Conservation (phyloP, 1,284 basidiomycete genomes). For the Afroboletus lepidellus region DNA sequence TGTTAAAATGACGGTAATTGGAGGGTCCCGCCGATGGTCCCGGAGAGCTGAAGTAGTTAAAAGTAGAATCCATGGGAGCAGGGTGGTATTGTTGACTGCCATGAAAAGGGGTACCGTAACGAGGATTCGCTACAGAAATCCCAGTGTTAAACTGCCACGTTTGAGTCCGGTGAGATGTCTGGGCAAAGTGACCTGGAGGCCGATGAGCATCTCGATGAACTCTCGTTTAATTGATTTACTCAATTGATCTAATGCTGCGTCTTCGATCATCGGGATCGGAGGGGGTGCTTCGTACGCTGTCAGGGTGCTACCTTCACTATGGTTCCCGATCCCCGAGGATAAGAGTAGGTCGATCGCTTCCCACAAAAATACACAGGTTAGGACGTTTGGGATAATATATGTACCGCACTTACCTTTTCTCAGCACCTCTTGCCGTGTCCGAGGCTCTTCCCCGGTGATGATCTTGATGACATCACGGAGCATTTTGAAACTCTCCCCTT, state of each 20-base stretch:
- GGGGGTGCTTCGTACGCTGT: background rate
- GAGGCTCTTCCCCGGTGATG: conserved; percentile 14
- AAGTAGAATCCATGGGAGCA: background rate
- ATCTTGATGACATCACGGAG: conserved; percentile 19
- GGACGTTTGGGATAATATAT: background rate
- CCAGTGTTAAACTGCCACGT: background rate
- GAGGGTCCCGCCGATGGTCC: background rate
- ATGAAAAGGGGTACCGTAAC: background rate
- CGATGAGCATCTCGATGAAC: background rate
- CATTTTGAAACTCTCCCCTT: conserved; percentile 15
- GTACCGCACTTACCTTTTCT: conserved; percentile 15
- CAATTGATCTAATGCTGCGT: background rate
- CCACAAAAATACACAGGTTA: background rate
- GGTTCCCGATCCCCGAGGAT: background rate
- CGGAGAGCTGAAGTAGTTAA: background rate
- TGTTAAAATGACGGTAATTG: background rate
- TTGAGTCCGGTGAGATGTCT: background rate
- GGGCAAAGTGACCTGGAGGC: conserved; percentile 3
- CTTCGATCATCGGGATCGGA: background rate
- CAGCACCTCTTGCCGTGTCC: conserved; percentile 20
- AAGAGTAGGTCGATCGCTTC: conserved; percentile 14
- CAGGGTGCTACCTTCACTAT: background rate
- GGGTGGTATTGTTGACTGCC: conserved; percentile 8
- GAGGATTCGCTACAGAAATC: background rate
- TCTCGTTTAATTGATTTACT: background rate